A percentile compares a stretch with the other conserved stretches of the same genome.
phyloP scores from a whole-genome alignment of 768 basidiomycete genomes.

The Gymnopilus junonius region DNA sequence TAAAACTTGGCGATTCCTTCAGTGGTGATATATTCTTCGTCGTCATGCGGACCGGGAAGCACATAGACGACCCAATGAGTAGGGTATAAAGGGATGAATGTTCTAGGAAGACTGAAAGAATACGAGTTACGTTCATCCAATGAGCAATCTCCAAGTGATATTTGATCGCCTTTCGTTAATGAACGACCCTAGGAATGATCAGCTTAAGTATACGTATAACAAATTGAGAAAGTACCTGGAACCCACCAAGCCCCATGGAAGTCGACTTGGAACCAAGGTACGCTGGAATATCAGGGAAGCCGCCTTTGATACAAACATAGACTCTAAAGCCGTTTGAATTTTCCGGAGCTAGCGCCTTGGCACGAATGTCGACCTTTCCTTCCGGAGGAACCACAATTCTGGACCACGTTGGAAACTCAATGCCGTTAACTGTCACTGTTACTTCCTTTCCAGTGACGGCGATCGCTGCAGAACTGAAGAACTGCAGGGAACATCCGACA shows the following conservation, averaged over 20 bases:
- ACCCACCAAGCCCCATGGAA: constrained; percentile 63
- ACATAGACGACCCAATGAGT: constrained; percentile 55
- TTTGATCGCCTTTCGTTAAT: constrained; percentile 53
- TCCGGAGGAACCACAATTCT: constrained; percentile 49
- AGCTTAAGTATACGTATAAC: background rate
- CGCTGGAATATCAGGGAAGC: constrained; percentile 57
- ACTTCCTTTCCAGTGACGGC: constrained; percentile 59
- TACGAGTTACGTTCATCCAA: constrained; percentile 17
- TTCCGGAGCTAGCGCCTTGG: constrained; percentile 19
- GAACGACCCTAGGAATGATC: constrained; percentile 48
- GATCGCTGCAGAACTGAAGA: constrained; percentile 51
- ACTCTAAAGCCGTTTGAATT: constrained; percentile 49
- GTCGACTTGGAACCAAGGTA: constrained; percentile 72
- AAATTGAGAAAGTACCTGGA: constrained; percentile 44
- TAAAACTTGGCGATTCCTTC: constrained; percentile 57
- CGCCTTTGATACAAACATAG: constrained; percentile 62
- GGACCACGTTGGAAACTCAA: constrained; percentile 49
- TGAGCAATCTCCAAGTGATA: constrained; percentile 41
- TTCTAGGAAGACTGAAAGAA: constrained; percentile 24
- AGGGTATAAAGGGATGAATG: constrained; percentile 48
- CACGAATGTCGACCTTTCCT: constrained; percentile 46
- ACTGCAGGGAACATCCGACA: constrained; percentile 48
- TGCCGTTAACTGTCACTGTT: constrained; percentile 45
- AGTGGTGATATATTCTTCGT: constrained; percentile 54
- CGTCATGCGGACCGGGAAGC: constrained; percentile 67